Base-by-base conservation (phyloP, 305 asterid genomes). In the Solanum chacoense region DNA sequence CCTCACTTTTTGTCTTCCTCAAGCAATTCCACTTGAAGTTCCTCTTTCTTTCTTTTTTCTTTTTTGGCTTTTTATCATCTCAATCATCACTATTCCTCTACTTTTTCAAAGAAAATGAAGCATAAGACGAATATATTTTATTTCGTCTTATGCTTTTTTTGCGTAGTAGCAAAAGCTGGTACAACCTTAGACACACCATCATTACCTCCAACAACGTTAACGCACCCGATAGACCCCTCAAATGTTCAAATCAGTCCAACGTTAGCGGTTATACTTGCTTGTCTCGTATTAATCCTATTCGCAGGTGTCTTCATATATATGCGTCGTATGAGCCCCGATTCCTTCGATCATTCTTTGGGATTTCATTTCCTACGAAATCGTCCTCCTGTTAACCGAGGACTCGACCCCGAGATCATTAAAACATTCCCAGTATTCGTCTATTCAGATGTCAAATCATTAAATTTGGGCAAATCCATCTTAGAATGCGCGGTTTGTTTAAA, bases 401-500 rank as follows among this genome's bases (percentile, higher is more conserved):
- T 90, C 14, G 90, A 90, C 28, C n/a, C 87, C 0, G 18, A 40
- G 0, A 79, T 88, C 77, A 88, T 90, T 55, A 86, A 88, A 28
- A 45, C 87, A 11, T 90, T 90, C 18, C 91, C 91, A 3, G 50
- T 31, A 18, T 85, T 90, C 2, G 0, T 42, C 1, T 90, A 90
- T 67, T 88, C 90, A 20, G 91, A 88, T 26, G 90, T 90, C 13
- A 88, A 86, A 55, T 77, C 75, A 3, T 87, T 55, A 14, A 85
- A 84, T 81, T 88, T 90, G 5, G 90, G 90, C 8, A 90, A 90
- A 6, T 89, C 88, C n/a, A 85, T 73, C 7, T 37, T 90, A 24
- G 91, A 90, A 87, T 90, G 91, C 13, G 91, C 91, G 6, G 85
- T 90, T 67, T 90, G 91, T 26, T 24, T 90, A 42, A 90, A 77